Evolutionary conservation across 192 early-diverging fungal genomes (phyloP).

Genomic region (Kickxella alabastrina): DNA sequence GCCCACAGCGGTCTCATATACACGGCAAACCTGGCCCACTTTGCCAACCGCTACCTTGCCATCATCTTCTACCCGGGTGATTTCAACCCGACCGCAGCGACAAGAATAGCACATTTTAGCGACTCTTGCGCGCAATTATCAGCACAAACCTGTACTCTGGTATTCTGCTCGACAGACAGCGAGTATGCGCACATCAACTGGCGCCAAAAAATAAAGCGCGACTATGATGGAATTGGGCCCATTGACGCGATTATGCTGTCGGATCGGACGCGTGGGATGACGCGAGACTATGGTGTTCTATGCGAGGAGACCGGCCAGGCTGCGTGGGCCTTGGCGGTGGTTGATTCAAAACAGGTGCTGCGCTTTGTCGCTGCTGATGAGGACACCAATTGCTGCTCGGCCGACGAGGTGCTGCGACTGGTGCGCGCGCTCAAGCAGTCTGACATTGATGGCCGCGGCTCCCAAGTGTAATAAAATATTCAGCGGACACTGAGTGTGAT

Average conservation of each 20-base stretch:
- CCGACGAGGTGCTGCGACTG: no score
- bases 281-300: no score
- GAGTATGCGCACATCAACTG: constrained; percentile 80
- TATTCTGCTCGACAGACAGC: constrained; percentile 63
- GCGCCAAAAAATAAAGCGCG: constrained; percentile 63
- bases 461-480: no score
- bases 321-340: no score
- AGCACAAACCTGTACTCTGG: constrained; percentile 59
- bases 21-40: constrained; percentile 2
- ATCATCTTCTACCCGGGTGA: constrained; percentile 85
- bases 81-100: constrained; percentile 76
- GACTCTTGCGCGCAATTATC: constrained; percentile 70
- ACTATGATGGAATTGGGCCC: constrained; percentile 75
- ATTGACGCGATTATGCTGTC: constrained; percentile 78
- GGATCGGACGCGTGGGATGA: constrained; percentile 73
- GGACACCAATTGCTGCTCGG: no score
- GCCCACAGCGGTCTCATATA: background rate
- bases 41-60: constrained; percentile 53
- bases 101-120: constrained; percentile 76
- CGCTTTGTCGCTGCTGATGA: no score
- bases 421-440: no score
- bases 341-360: no score
- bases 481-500: no score
- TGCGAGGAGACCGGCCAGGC: no score
- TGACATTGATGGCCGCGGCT: no score